phyloP scores from a whole-genome alignment of 805 yeast species.

The Sungouiozyma intestinalis region DNA sequence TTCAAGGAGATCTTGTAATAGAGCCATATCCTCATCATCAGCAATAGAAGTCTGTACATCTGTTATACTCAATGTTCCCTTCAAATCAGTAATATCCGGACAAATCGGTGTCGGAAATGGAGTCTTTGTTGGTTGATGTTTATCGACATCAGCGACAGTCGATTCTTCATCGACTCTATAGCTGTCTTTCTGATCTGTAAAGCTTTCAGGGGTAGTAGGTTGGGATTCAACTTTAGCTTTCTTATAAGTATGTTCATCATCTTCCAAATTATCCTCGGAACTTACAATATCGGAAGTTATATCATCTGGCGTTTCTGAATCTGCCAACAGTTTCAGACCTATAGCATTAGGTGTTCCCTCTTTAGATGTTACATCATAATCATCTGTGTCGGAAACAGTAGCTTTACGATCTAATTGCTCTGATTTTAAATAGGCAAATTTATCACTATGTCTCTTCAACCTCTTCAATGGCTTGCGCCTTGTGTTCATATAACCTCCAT shows the following conservation, averaged over 20 bases:
- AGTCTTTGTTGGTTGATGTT: conserved; percentile 41
- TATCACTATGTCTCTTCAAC: conserved; percentile 11
- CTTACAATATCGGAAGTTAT: conserved; percentile 7
- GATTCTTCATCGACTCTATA: background rate
- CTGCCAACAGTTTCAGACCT: conserved; percentile 3
- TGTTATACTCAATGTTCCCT: conserved; percentile 24
- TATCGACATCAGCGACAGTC: background rate
- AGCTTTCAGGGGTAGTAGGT: conserved; percentile 2
- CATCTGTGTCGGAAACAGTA: conserved; percentile 24
- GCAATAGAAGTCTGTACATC: conserved; percentile 44
- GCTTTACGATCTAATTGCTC: conserved; percentile 16
- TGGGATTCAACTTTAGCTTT: background rate
- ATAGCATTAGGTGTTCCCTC: conserved; percentile 13
- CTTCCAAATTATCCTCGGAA: conserved; percentile 9
- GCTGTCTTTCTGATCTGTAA: background rate
- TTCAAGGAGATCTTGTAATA: conserved; percentile 39
- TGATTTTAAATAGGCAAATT: conserved; percentile 5
- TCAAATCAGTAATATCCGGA: conserved; percentile 26
- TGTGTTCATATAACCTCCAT: conserved; percentile 17
- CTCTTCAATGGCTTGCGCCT: background rate
- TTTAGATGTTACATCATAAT: conserved; percentile 13
- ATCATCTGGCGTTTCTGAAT: conserved; percentile 10
- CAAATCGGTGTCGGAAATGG: conserved; percentile 47
- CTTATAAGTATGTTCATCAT: conserved; percentile 7
- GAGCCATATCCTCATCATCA: conserved; percentile 63